Percentiles rank a stretch among this genome's conserved stretches.
Evolutionary conservation across 179 eudicot species (phyloP).

Genomic region (Beta corolliflora): DNA sequence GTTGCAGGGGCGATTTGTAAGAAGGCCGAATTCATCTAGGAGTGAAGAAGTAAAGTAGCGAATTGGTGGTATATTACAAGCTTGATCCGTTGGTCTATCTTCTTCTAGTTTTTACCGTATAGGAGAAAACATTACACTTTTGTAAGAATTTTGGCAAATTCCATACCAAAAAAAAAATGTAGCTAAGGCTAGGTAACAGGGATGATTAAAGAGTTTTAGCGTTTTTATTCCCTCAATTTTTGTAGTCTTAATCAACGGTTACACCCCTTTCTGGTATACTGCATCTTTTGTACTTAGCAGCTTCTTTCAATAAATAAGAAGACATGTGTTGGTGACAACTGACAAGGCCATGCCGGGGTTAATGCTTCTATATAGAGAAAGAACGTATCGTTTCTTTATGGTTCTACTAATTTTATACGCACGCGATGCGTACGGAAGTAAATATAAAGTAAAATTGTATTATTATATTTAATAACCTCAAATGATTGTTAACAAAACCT

Average conservation of each 20-base stretch:
- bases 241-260: slow-evolving; percentile 22
- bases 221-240: slow-evolving; percentile 33
- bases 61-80: slow-evolving; percentile 17
- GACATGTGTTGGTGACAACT: too few relatives aligned
- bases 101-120: neutral
- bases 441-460: too few relatives aligned
- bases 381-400: too few relatives aligned
- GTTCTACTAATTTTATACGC: too few relatives aligned
- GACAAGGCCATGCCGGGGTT: too few relatives aligned
- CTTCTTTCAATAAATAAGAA: neutral
- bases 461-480: too few relatives aligned
- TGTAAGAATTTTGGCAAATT: slow-evolving; percentile 30
- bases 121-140: slow-evolving; percentile 25
- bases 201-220: slow-evolving; percentile 30
- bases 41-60: slow-evolving; percentile 32
- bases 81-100: slow-evolving; percentile 11
- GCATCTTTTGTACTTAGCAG: slow-evolving; percentile 10
- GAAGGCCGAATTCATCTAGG: slow-evolving; percentile 61
- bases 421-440: too few relatives aligned
- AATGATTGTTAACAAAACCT: too few relatives aligned
- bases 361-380: too few relatives aligned
- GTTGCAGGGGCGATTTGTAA: slow-evolving; percentile 84
- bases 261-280: neutral
- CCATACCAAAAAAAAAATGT: slow-evolving; percentile 5
- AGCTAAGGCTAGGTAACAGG: slow-evolving; percentile 36